Evolutionary conservation across 805 yeast genomes (phyloP).

Genomic region (Teunomyces panamensis): DNA sequence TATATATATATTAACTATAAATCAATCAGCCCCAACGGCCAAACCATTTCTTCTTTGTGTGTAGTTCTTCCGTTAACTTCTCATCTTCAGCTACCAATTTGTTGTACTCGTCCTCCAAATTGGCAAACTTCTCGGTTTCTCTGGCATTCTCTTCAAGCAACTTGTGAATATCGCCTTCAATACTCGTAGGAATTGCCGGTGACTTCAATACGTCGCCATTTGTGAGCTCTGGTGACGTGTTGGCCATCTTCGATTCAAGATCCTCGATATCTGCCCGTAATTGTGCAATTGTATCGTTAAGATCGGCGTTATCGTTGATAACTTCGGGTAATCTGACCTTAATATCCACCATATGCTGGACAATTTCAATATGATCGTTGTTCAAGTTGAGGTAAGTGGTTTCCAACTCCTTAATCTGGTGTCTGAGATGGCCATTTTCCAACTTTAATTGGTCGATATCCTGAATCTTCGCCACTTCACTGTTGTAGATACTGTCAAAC

Average conservation of each 20-base stretch:
- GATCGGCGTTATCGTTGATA: constrained; percentile 67
- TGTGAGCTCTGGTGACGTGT: constrained; percentile 9
- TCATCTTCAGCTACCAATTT: constrained; percentile 26
- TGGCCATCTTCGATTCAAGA: constrained; percentile 36
- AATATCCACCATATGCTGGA: constrained; percentile 81
- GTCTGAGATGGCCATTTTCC: constrained; percentile 68
- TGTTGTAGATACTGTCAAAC: constrained; percentile 65
- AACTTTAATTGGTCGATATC: constrained; percentile 59
- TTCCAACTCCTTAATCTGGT: constrained; percentile 72
- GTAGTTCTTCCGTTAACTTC: constrained; percentile 20
- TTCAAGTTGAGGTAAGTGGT: constrained; percentile 65
- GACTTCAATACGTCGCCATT: constrained; percentile 9
- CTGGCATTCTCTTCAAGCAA: constrained; percentile 34
- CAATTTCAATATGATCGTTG: constrained; percentile 80
- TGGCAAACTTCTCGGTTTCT: constrained; percentile 37
- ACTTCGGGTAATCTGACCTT: constrained; percentile 74
- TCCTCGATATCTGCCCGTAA: constrained; percentile 33
- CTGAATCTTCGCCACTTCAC: constrained; percentile 62
- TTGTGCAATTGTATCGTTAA: constrained; percentile 42
- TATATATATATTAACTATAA: not conserved
- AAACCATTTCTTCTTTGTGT: constrained; percentile 28
- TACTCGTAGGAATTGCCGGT: constrained; percentile 24
- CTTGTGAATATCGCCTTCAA: constrained; percentile 35
- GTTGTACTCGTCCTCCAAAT: constrained; percentile 35
- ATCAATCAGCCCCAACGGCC: constrained; percentile 18